These are phyloP conservation scores for Fusarium dimerum DNA, from an alignment of 2,329 filamentous ascomycete species.

Conservation along the genomic window DNA sequence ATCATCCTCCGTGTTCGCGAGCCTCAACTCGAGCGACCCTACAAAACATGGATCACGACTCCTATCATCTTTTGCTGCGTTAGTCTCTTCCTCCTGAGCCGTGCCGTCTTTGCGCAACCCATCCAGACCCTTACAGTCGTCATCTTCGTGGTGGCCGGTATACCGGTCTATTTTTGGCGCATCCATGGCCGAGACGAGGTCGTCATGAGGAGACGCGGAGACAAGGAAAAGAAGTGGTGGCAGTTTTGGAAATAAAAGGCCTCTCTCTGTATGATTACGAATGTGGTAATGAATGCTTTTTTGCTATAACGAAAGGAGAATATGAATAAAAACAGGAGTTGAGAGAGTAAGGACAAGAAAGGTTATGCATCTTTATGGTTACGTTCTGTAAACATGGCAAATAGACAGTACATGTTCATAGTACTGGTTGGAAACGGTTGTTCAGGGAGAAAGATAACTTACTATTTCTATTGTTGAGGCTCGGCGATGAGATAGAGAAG, in stretches of 20 bases:
- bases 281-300: too few relatives aligned
- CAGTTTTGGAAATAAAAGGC: conserved; percentile 56
- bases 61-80: conserved; percentile 99
- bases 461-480: too few relatives aligned
- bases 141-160: conserved; percentile 77
- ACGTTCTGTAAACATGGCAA: too few relatives aligned
- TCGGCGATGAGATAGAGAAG: too few relatives aligned
- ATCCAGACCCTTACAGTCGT: conserved; percentile 87
- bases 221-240: conserved; percentile 49
- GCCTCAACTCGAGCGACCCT: conserved; percentile 84
- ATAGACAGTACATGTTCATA: too few relatives aligned
- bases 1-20: conserved; percentile 88
- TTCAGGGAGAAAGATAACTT: too few relatives aligned
- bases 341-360: too few relatives aligned
- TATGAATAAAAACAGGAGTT: too few relatives aligned
- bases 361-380: too few relatives aligned
- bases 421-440: too few relatives aligned
- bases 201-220: conserved; percentile 40
- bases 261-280: background rate
- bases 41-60: conserved; percentile 94
- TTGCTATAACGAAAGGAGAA: too few relatives aligned
- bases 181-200: conserved; percentile 65
- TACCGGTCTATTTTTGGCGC: conserved; percentile 88
- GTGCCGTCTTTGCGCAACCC: conserved; percentile 88
- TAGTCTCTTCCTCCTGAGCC: conserved; percentile 83